Base-by-base conservation (phyloP, 345 rosid genomes). In the Citrus glauca region DNA sequence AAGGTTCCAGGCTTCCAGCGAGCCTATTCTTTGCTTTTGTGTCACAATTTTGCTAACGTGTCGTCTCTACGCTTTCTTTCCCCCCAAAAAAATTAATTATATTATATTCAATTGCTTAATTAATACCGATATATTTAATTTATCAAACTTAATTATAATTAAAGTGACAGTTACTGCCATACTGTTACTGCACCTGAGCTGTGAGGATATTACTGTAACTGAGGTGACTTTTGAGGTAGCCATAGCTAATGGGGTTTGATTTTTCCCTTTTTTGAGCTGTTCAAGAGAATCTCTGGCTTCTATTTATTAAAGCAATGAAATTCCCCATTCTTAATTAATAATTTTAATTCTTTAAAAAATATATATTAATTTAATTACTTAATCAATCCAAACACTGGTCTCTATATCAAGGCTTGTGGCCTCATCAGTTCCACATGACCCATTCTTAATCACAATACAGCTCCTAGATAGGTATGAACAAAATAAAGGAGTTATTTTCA, bases 1-100 rank as follows among this genome's bases (percentile, higher is more conserved):
- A 73, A 67, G 76, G 42, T 50, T 75, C 78, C 79, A 81, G 76
- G 76, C 64, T 50, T 75, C 78, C 79, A 81, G 76, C 84, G 28
- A 69, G 72, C 78, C 64, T 32, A 7, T 22, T 20, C 50, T 27
- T 37, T 38, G 74, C 50, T 22, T 37, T 74, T 66, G 35, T 63
- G 37, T 27, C 73, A 27, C 62, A 32, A 25, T 30, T 81, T 8
- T 71, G 72, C 77, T 64, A 5, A 76, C 79, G 79, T 80, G 80
- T 76, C 82, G 45, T 1, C 19, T 61, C 24, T 7, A 17, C 0
- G 9, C 8, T 32, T 6, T 22, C n/a, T 45, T 11, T 2, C 0
- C 1, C 1, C 14, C 4, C 4, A 10, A 5, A 56, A 24, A 6
- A 5, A 1, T 16, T 1, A 19, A 1, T 45, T 45, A 45, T 11